Percentiles rank a stretch among this genome's conserved stretches.
Conservation (phyloP, 495 filamentous ascomycete genomes). For the Penicillium daleae region DNA sequence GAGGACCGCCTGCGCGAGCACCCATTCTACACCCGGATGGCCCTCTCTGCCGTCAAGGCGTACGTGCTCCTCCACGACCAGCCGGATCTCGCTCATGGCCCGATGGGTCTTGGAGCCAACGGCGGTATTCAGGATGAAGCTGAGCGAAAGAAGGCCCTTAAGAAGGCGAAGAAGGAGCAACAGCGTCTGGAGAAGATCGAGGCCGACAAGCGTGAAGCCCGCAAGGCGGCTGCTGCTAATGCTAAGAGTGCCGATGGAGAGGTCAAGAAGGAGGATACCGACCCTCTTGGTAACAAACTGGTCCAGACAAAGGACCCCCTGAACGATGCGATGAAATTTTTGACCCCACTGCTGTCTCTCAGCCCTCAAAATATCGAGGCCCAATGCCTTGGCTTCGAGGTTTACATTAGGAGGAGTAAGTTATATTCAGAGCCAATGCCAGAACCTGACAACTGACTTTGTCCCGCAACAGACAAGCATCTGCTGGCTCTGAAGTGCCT, state of each 20-base stretch:
- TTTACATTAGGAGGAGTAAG: slow-evolving; percentile 78
- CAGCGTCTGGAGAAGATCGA: slow-evolving; percentile 83
- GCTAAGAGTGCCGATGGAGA: slow-evolving; percentile 56
- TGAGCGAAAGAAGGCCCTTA: slow-evolving; percentile 88
- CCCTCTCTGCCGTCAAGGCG: slow-evolving; percentile 76
- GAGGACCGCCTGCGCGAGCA: slow-evolving; percentile 89
- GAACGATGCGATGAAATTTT: slow-evolving; percentile 83
- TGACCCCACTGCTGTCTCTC: slow-evolving; percentile 77
- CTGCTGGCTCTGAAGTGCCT: slow-evolving; percentile 85
- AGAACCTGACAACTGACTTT: slow-evolving; percentile 24
- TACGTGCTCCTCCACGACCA: slow-evolving; percentile 83
- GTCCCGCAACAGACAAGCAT: slow-evolving; percentile 67
- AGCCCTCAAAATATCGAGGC: slow-evolving; percentile 80
- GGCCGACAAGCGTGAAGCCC: slow-evolving; percentile 71
- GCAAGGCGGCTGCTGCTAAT: slow-evolving; percentile 51
- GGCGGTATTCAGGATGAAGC: slow-evolving; percentile 63
- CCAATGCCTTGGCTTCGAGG: slow-evolving; percentile 87
- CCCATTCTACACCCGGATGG: slow-evolving; percentile 89
- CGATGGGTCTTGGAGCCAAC: slow-evolving; percentile 57
- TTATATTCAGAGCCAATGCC: slow-evolving; percentile 16
- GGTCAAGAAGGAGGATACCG: slow-evolving; percentile 80
- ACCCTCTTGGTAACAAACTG: slow-evolving; percentile 80
- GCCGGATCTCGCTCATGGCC: slow-evolving; percentile 62
- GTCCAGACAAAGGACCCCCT: slow-evolving; percentile 80
- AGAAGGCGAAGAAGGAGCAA: slow-evolving; percentile 93